Base-by-base conservation (phyloP, 106 monocot species). In the Vanilla planifolia region DNA sequence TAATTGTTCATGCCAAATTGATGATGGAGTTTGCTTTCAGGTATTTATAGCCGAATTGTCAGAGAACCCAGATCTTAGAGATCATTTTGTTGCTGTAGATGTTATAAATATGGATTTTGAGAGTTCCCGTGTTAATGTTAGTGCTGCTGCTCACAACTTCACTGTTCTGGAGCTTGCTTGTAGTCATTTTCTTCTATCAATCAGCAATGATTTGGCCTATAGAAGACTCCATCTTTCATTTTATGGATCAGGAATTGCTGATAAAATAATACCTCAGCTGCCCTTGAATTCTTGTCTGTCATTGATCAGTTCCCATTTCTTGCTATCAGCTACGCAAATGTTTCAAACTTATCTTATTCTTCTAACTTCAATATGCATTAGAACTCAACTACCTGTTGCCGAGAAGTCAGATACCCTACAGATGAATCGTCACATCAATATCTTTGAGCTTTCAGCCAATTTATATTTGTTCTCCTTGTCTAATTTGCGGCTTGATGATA, bases 341-440 rank as follows among this genome's bases (percentile, higher is more conserved):
- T 40, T 83, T 40, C 78, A 83, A 63, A 64, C 78, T 33, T 78
- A 83, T 72, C 30, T 74, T 11, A 53, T 83, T 36, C 21, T 83
- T 16, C 48, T 75, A 36, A 64, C 32, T 55, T 71, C 74, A 21
- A 78, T 45, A 75, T 78, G 83, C 40, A 41, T 71, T 41, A 55
- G 60, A 42, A 73, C 69, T 19, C 64, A 61, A 44, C 69, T 48
- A 16, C 70, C 74, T 25, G 29, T 21, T 47, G 34, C 60, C 32
- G 41, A 27, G 43, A 63, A 56, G 17, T 55, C 47, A 33, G 41
- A 69, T 64, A 52, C 28, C 8, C 26, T 3, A 26, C 2, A 8
- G 8, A 59, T 71, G 13, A 59, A 51, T 27, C 35, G 10, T 24
- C 68, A 41, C 62, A 44, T 71, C 9, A 29, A 59, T 35, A 67